Evolutionary conservation across 73 alveolate genomes (phyloP), one percentile per base, ranked within the genome.

Genomic region (Paramecium pentaurelia): DNA sequence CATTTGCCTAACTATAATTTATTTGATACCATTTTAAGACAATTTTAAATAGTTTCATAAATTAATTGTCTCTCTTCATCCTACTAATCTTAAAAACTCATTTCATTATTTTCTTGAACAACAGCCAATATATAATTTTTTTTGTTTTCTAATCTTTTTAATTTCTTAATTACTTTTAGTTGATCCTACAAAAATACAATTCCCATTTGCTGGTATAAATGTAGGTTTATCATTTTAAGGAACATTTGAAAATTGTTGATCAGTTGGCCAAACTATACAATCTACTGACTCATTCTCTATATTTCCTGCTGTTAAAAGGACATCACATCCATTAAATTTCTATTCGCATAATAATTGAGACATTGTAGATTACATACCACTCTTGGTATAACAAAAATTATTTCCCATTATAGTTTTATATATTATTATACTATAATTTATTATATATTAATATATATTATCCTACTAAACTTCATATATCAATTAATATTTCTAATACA

Each of bases 391-490:
- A 75, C 88, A 75, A 30, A 64, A 64, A 32, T 68, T 68, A 75
- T 75, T 75, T 75, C 88, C 88, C 88, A 75, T 75, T 36, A 38
- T 36, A 30, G 20, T 42, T 36, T 75, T 75, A 75, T 68, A 68
- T 54, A 54, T 54, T 54, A 54, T 54, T 18, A 54, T 14, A 54
- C 70, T 18, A 18, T 4, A 54, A 54, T 54, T 4, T 4, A 54
- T 54, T 6, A 54, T 14, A n/a, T 18, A 49, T 12, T 49, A 14
- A 49, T 49, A 12, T 49, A 40, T 40, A 40, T 8, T 40, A 40
- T 40, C 49, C 45, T 38, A 38, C 45, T 45, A 45, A 45, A 1
- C 4, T 7, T 45, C 14, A 45, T 45, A 45, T 14, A 8, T 45
- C 25, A 22, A 22, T 22, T 22, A 22, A 22, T 22, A 22, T 22